These are phyloP conservation scores for Cladosporium colombiae DNA, from an alignment of 2,329 filamentous ascomycete genomes.

Conservation along the genomic window DNA sequence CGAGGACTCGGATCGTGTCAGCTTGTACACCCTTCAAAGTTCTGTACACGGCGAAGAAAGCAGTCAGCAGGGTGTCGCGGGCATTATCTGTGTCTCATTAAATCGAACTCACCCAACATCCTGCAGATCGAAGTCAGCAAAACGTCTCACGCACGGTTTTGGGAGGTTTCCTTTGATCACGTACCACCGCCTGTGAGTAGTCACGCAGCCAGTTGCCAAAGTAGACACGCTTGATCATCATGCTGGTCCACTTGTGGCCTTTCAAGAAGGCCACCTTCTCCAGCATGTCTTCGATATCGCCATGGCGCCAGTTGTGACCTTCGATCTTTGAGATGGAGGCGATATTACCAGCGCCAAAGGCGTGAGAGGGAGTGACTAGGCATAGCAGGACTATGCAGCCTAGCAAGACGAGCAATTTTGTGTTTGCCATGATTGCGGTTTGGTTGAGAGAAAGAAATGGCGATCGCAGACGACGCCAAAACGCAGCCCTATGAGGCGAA, in stretches of 20 bases:
- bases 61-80: background rate
- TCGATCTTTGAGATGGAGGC: constrained; percentile 46
- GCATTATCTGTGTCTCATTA: background rate
- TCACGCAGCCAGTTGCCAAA: constrained; percentile 51
- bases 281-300: constrained; percentile 55
- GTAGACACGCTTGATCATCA: constrained; percentile 51
- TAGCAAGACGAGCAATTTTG: constrained; percentile 28
- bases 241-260: constrained; percentile 83
- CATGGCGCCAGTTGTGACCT: constrained; percentile 55
- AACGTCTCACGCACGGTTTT: background rate
- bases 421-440: constrained; percentile 20
- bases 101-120: constrained; percentile 45
- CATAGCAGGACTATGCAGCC: constrained; percentile 31
- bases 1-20: constrained; percentile 56
- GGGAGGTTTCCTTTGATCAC: background rate
- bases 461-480: background rate
- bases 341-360: constrained; percentile 53
- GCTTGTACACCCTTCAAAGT: constrained; percentile 56
- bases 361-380: constrained; percentile 33
- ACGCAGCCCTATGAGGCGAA: background rate
- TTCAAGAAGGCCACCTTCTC: constrained; percentile 49
- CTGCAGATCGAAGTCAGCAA: background rate
- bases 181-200: constrained; percentile 53
- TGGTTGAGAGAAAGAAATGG: background rate
- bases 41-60: background rate